These are phyloP conservation scores for Warburgia ugandensis DNA, from an alignment of 164 flowering plant genomes.

Conservation along the genomic window DNA sequence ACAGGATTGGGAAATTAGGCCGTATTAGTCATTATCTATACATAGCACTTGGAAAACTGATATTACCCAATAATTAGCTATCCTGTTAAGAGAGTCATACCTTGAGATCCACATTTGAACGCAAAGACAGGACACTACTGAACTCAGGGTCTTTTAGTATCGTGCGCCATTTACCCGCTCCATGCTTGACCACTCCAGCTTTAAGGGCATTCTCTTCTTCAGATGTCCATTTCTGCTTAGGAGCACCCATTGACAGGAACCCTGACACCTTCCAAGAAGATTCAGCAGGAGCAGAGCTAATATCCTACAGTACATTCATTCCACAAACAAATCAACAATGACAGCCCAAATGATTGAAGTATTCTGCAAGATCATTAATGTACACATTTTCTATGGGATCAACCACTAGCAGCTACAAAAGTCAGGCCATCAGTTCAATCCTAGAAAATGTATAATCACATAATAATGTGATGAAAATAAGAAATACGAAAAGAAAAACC, in stretches of 20 bases:
- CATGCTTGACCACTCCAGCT: constrained; percentile 88
- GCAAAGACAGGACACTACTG: constrained; percentile 57
- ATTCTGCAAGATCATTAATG: too few relatives aligned
- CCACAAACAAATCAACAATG: not conserved
- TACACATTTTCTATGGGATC: not conserved
- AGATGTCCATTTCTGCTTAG: constrained; percentile 93
- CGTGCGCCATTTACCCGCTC: constrained; percentile 98
- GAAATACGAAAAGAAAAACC: too few relatives aligned
- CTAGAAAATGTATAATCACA: too few relatives aligned
- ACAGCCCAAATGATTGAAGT: not conserved
- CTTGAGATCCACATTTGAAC: constrained; percentile 97
- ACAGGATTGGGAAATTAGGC: too few relatives aligned
- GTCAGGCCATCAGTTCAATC: not conserved
- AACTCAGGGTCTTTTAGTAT: constrained; percentile 94
- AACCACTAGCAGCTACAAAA: not conserved
- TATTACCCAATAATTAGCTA: too few relatives aligned
- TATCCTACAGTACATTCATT: not conserved
- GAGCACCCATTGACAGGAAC: constrained; percentile 69
- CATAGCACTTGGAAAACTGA: too few relatives aligned
- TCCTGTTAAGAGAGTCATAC: constrained; percentile 29
- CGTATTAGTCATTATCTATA: too few relatives aligned
- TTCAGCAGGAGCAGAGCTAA: constrained; percentile 3
- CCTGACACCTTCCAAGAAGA: constrained; percentile 4
- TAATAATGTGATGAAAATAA: too few relatives aligned
- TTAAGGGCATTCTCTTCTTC: constrained; percentile 93